Base-by-base conservation (phyloP, 805 yeast species). In the Candida chilensis region DNA sequence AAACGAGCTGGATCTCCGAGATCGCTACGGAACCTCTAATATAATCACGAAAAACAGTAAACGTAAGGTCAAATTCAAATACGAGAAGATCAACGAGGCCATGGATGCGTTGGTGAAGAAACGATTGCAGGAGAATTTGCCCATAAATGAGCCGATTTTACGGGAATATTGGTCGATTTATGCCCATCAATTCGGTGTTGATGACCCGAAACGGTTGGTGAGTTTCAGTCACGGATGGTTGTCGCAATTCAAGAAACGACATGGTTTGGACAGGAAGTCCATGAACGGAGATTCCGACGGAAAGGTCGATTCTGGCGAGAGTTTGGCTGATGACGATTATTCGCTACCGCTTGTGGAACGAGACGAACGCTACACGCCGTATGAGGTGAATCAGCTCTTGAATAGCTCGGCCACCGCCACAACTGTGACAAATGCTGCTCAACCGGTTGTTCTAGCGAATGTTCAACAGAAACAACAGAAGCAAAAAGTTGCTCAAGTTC, bases 161-260 rank as follows among this genome's bases (percentile, higher is more conserved):
- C 51, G 79, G 22, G 73, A 68, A 29, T 66, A 70, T 42, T 74
- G 82, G 82, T 54, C 64, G 10, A 50, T 60, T 18, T 70, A 59
- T 41, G 80, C 78, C 2, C 66, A 66, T 33, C 58, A 64, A 41
- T 70, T 48, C 42, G 80, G 79, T 7, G 78, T 74, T 2, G 70
- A 65, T 5, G 77, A 74, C 40, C 78, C 80, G 3, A 74, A 74
- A 43, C 51, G 82, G 32, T 46, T 68, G 32, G 62, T 59, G 17
- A 59, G 65, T 11, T 74, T 72, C 37, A 67, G 75, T 38, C 79
- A 74, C 45, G 82, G 82, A 6, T 74, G 81, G 81, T 48, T 74
- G 26, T 56, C 71, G 9, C 77, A 70, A 41, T 74, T 74, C 48
- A 74, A 74, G 46, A 73, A 69, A 38, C 50, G 79, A 29, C 78